Base-by-base conservation (phyloP, 371 early-diverging fungal species). In the Dichotomocladium elegans region DNA sequence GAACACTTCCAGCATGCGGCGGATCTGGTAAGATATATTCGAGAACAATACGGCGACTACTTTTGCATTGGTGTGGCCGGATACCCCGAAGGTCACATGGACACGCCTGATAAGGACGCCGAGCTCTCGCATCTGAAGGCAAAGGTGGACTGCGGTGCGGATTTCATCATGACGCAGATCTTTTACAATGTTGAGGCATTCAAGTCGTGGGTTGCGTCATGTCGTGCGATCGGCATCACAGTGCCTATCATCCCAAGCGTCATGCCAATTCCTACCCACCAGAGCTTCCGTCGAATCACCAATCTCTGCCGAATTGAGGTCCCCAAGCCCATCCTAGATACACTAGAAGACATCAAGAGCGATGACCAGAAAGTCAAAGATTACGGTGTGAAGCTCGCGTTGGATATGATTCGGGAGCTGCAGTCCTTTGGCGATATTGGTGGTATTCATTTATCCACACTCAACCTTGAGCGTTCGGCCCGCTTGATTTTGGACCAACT, bases 61-160 rank as follows among this genome's bases (percentile, higher is more conserved):
- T 98, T 98, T 63, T 92, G 95, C 61, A 89, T 96, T 58, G 95
- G 93, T 57, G 96, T 98, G 37, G 96, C 96, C 14, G 96, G 92
- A 7, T 95, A 95, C 68, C 98, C 98, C n/a, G 96, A 96, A 64
- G 94, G 94, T 25, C 94, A 96, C 56, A 72, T 85, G 28, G 96
- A 95, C 57, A 67, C 72, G 4, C 61, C 71, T 6, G 89, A 89
- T 58, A 53, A 55, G 17, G 58, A 44, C 0, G 49, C 63, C 25
- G 77, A 77, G 33, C 63, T 96, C 26, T 26, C 55, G 35, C 78
- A 81, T 59, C 79, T 98, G 25, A 89, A 90, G 53, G 85, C 78
- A 24, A 98, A 98, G 71, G 81, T 92, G 11, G 86, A 92, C 25
- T 90, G 91, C 4, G 97, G 97, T 10, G 96, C 95, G 0, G 94